Evolutionary conservation across 495 filamentous ascomycete species (phyloP), one percentile per base, ranked within the genome.

Genomic region (Xylaria cubensis): DNA sequence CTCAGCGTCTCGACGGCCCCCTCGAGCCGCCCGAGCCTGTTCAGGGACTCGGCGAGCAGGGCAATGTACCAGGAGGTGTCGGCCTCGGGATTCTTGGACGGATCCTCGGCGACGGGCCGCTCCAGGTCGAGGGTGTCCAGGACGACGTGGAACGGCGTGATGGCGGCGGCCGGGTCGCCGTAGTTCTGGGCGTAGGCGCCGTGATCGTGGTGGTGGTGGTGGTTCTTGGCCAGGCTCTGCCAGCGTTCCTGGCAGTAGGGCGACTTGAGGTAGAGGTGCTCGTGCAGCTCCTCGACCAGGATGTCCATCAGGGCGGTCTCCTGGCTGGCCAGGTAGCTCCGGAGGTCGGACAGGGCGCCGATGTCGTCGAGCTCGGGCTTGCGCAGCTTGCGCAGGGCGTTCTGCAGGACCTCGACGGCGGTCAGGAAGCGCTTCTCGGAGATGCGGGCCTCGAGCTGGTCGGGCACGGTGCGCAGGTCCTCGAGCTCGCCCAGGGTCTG

Each of bases 201-300:
- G 48, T 86, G 26, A 29, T 29, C 26, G 2, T 29, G 26, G 26
- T 29, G 26, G 26, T 29, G 85, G 34, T 39, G 36, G 36, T 39
- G 85, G 34, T 80, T 81, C 73, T 87, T 88, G 64, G 86, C 81
- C 72, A 93, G 85, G 58, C 88, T 86, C 77, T 96, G 97, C 96
- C 96, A 99, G 62, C 96, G 85, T 80, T 97, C 93, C 72, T 97
- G 93, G 80, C 94, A 98, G 76, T 98, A 98, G 0, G 94, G 95
- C 13, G 94, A 97, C 75, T 98, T 98, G 15, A 99, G 87, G 76
- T 98, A 99, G 4, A 99, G 86, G 82, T 99, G 96, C 76, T 95
- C 97, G 78, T 98, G 97, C 55, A 99, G 84, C 80, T 99, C 96
- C 81, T 99, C 96, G 59, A 98, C 90, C 75, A 99, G 76, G 53